Conservation (phyloP, 331 rosid genomes). For the Stylosanthes scabra region DNA sequence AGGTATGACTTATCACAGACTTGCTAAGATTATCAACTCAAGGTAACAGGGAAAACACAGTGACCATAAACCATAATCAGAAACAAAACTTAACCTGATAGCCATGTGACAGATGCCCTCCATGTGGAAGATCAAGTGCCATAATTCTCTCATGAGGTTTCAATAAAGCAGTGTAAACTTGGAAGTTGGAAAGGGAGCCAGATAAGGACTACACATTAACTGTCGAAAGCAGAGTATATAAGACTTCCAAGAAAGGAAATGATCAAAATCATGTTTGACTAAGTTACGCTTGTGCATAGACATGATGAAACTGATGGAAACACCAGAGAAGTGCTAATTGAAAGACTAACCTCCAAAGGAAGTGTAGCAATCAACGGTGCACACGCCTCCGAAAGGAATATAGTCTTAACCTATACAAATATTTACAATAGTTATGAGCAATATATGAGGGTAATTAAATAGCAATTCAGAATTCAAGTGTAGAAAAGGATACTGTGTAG, state of each 20-base stretch:
- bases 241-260: slow-evolving; percentile 36
- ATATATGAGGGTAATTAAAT: no score
- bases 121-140: slow-evolving; percentile 97
- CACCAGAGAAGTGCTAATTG: not conserved
- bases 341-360: slow-evolving; percentile 73
- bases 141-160: slow-evolving; percentile 95
- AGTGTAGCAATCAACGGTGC: slow-evolving; percentile 91
- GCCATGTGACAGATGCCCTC: slow-evolving; percentile 96
- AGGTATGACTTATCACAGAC: slow-evolving; percentile 28
- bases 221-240: slow-evolving; percentile 48
- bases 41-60: slow-evolving; percentile 10
- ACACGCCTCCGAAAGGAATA: slow-evolving; percentile 71
- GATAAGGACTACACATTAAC: slow-evolving; percentile 91
- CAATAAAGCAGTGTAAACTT: slow-evolving; percentile 86
- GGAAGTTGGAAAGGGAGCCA: slow-evolving; percentile 93
- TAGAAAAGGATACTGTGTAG: not conserved
- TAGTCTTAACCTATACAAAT: slow-evolving; percentile 65
- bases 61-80: slow-evolving; percentile 28
- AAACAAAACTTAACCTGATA: slow-evolving; percentile 71
- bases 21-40: slow-evolving; percentile 36
- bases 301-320: not conserved
- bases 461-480: not conserved
- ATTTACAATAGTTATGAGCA: not conserved
- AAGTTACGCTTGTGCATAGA: not conserved
- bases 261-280: slow-evolving; percentile 8